Conservation (phyloP, 768 basidiomycete species). For the Sporobolomyces pararoseus region DNA sequence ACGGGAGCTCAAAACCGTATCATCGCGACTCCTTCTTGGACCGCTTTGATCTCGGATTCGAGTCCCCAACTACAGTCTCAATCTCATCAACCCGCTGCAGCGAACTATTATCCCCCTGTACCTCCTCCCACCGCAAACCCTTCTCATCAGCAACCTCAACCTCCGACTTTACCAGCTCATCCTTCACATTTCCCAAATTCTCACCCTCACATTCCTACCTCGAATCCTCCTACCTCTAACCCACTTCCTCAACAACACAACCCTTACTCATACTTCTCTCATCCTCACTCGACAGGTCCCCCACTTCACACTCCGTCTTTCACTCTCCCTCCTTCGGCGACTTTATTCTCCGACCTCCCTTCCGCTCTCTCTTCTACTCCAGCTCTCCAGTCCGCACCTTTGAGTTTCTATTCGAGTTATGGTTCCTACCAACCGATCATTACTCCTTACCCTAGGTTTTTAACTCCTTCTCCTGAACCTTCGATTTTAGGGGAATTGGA, state of each 20-base stretch:
- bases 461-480: constrained; percentile 39
- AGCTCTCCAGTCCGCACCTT: not conserved
- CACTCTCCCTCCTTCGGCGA: constrained; percentile 26
- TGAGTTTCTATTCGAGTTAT: constrained; percentile 37
- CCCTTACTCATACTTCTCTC: not conserved
- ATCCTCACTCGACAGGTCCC: not conserved
- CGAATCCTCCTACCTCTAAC: not conserved
- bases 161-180: not conserved
- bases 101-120: not conserved
- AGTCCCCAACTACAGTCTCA: not conserved
- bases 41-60: constrained; percentile 21
- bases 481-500: constrained; percentile 37
- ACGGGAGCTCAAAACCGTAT: constrained; percentile 17
- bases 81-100: not conserved
- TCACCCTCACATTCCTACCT: too few species aligned
- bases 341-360: constrained; percentile 26
- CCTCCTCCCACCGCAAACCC: not conserved
- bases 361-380: constrained; percentile 23
- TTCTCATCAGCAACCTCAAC: not conserved
- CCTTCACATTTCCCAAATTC: not conserved
- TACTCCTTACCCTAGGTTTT: constrained; percentile 37
- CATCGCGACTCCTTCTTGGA: constrained; percentile 35
- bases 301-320: constrained; percentile 6
- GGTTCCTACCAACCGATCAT: constrained; percentile 38
- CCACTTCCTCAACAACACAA: not conserved